phyloP scores from a whole-genome alignment of 352 stramenopile genomes.

The Halophytophthora polymorphica region DNA sequence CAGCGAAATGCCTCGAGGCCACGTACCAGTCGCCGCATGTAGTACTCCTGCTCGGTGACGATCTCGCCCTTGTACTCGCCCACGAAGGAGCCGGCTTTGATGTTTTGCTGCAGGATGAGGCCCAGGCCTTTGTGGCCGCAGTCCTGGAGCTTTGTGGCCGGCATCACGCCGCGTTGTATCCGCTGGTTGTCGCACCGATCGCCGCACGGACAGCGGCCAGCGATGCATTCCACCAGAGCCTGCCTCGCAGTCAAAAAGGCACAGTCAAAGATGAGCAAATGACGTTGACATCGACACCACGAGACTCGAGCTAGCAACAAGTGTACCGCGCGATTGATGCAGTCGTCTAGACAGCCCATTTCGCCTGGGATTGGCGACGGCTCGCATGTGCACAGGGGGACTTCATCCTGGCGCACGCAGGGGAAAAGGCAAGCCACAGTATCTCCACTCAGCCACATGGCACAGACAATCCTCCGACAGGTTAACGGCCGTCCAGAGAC shows the following conservation, averaged over 20 bases:
- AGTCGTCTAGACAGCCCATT: slow-evolving; percentile 68
- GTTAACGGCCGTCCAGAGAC: not conserved
- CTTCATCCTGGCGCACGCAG: slow-evolving; percentile 50
- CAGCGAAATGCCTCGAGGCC: not conserved
- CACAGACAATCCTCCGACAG: not conserved
- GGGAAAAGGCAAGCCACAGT: not conserved
- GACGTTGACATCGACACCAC: not conserved
- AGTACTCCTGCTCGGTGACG: slow-evolving; percentile 81
- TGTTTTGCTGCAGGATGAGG: slow-evolving; percentile 40
- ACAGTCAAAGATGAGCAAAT: slow-evolving; percentile 1
- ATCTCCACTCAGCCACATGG: slow-evolving; percentile 1
- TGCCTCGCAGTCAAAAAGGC: slow-evolving; percentile 10
- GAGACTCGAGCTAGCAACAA: too few species aligned
- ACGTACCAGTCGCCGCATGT: slow-evolving; percentile 66
- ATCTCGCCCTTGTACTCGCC: slow-evolving; percentile 86
- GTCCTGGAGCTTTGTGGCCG: slow-evolving; percentile 41
- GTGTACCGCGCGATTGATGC: slow-evolving; percentile 67
- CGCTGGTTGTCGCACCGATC: slow-evolving; percentile 72
- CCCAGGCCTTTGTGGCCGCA: slow-evolving; percentile 66
- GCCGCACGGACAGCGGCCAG: slow-evolving; percentile 55
- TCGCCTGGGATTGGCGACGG: slow-evolving; percentile 27
- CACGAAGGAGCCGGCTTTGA: slow-evolving; percentile 63
- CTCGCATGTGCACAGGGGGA: slow-evolving; percentile 57
- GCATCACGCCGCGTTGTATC: slow-evolving; percentile 67
- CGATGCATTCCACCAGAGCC: slow-evolving; percentile 68